Conservation (phyloP, 495 filamentous ascomycete genomes). For the Elaphomyces granulatus region DNA sequence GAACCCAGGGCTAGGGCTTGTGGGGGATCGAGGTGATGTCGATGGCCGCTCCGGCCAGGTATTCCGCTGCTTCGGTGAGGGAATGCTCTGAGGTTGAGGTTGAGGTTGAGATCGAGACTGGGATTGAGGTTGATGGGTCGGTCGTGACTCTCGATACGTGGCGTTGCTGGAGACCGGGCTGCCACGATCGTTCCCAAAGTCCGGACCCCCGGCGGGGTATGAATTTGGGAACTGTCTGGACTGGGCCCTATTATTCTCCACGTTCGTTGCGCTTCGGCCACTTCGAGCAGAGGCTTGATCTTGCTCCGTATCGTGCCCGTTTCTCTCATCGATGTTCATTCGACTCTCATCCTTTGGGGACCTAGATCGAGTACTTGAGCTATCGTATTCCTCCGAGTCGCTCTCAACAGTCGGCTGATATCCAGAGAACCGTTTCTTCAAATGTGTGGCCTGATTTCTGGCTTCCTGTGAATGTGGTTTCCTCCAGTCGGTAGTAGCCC, state of each 20-base stretch:
- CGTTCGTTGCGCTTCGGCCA: not conserved
- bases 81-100: not conserved
- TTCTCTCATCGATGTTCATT: constrained; percentile 1
- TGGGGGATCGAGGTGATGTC: too few relatives aligned
- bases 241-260: constrained; percentile 4
- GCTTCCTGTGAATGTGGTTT: constrained; percentile 23
- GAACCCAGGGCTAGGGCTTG: constrained; percentile 1
- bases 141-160: too few relatives aligned
- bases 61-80: constrained; percentile 1
- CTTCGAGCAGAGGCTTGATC: not conserved
- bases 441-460: constrained; percentile 12
- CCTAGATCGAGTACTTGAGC: constrained; percentile 7
- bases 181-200: too few relatives aligned
- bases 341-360: constrained; percentile 13
- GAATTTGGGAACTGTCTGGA: constrained; percentile 3
- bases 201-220: not conserved
- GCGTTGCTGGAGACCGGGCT: not conserved
- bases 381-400: constrained; percentile 20
- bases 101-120: not conserved
- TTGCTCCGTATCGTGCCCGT: constrained; percentile 1
- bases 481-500: constrained; percentile 19
- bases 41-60: too few relatives aligned
- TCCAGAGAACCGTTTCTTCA: constrained; percentile 17
- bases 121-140: not conserved
- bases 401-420: constrained; percentile 28